Conservation (phyloP, 1,284 basidiomycete genomes). For the Cryptococcus sp. region DNA sequence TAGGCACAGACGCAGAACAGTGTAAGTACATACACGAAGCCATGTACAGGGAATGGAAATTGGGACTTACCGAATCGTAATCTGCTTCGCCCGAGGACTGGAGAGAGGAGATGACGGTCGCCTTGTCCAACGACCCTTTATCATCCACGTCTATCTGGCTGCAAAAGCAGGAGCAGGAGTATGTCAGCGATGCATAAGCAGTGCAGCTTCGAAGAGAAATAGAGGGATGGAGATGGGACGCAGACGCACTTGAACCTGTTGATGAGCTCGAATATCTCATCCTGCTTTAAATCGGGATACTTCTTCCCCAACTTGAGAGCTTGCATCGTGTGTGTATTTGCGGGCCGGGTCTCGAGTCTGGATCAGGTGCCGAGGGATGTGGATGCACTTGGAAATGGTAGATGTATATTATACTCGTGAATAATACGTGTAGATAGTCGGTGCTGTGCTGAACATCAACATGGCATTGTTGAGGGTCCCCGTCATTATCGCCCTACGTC, state of each 20-base stretch:
- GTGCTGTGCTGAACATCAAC: not conserved
- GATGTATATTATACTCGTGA: too few species aligned
- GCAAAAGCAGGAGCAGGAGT: constrained; percentile 1
- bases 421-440: too few species aligned
- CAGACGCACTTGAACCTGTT: constrained; percentile 85
- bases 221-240: constrained; percentile 1
- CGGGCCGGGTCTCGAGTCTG: too few species aligned
- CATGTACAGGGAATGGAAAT: not conserved
- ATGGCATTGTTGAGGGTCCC: not conserved
- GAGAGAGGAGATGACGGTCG: constrained; percentile 72
- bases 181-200: not conserved
- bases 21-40: too few species aligned
- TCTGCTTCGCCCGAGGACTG: constrained; percentile 74
- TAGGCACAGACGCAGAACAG: constrained; percentile 9
- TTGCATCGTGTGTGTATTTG: constrained; percentile 43
- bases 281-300: constrained; percentile 84
- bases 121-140: constrained; percentile 81
- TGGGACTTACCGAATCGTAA: constrained; percentile 76
- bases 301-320: constrained; percentile 77
- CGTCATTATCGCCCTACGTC: too few species aligned
- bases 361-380: too few species aligned
- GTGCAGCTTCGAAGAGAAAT: not conserved
- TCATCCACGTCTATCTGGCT: constrained; percentile 82
- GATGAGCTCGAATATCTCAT: constrained; percentile 91
- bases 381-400: too few species aligned